Evolutionary conservation across 176 grass and related monocot species (phyloP), one percentile per base, ranked within the genome.

Genomic region (Oryza glumipatula): DNA sequence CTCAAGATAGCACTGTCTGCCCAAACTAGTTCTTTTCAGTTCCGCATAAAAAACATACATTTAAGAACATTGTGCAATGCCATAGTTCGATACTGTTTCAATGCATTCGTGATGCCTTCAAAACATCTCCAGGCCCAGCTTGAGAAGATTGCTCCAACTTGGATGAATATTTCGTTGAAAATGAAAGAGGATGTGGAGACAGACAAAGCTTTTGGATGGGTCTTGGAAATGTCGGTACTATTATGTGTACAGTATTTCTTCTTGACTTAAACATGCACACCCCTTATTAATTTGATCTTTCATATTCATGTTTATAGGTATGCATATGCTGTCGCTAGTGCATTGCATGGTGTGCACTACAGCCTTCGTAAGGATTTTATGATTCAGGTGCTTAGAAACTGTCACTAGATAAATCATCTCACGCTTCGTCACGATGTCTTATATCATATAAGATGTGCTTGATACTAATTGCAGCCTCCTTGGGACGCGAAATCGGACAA

Each of bases 61-160:
- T 60, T 78, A 8, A n/a, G 28, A 13, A 56, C 54, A 23, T 67
- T 19, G 10, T 70, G 22, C 24, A 81, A 81, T 68, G 4, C 19
- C 56, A 58, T 76, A 24, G 4, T 35, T 64, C 48, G 35, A 10
- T 87, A 32, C 14, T 87, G 74, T 51, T 76, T 80, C 35, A 72
- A 56, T 70, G 26, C 15, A 9, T 71, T 84, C 14, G 80, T 24
- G 9, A 72, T 70, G 4, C 45, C 23, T 84, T 80, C 9, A 4
- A 70, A 87, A 84, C 43, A 32, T 75, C 7, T 86, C 46, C 82
- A 95, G 93, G 77, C 83, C 22, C 88, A 86, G 61, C 88, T 99
- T 68, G 81, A 99, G 86, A 96, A 96, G 77, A 99, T 99, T 87
- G 94, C 96, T 89, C 96, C 96, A 80, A 99, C 94, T 80, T 99